A percentile compares a stretch with the other conserved stretches of the same genome.
These are phyloP conservation scores for Camellia japonica DNA, from an alignment of 148 eudicot genomes.

Conservation along the genomic window DNA sequence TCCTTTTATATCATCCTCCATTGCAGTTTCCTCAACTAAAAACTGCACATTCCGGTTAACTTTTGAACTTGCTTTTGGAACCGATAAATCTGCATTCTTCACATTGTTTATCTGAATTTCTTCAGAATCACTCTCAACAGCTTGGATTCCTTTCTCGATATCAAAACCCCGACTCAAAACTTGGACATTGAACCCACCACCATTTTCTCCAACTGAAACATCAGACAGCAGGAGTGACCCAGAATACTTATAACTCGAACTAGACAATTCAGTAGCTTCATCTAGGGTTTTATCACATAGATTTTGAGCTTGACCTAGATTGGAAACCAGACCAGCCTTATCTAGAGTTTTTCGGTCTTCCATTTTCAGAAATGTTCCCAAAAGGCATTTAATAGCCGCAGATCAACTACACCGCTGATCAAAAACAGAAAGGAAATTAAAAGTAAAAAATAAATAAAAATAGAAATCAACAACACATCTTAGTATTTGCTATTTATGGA, in stretches of 20 bases:
- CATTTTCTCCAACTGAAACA: conserved; percentile 4
- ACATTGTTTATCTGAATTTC: background rate
- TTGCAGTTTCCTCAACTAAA: background rate
- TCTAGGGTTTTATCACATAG: conserved; percentile 21
- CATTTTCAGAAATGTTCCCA: conserved; percentile 23
- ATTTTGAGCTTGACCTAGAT: conserved; percentile 13
- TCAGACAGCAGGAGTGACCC: background rate
- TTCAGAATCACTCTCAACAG: background rate
- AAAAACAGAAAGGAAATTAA: background rate
- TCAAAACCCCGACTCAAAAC: background rate
- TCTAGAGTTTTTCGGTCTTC: conserved; percentile 21
- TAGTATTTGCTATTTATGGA: background rate
- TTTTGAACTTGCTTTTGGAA: background rate
- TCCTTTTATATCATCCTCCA: conserved; percentile 2
- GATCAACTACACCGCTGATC: conserved; percentile 11
- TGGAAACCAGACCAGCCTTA: conserved; percentile 23
- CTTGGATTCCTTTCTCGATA: background rate
- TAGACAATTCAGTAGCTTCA: conserved; percentile 3
- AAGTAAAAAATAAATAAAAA: too few relatives aligned
- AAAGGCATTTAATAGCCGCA: conserved; percentile 13
- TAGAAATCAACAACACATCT: background rate
- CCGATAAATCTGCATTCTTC: background rate
- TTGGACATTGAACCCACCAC: conserved; percentile 15
- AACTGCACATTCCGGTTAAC: background rate
- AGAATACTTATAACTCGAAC: conserved; percentile 7